These are phyloP conservation scores for Arabis hirsuta DNA, from an alignment of 345 rosid species.

Conservation along the genomic window DNA sequence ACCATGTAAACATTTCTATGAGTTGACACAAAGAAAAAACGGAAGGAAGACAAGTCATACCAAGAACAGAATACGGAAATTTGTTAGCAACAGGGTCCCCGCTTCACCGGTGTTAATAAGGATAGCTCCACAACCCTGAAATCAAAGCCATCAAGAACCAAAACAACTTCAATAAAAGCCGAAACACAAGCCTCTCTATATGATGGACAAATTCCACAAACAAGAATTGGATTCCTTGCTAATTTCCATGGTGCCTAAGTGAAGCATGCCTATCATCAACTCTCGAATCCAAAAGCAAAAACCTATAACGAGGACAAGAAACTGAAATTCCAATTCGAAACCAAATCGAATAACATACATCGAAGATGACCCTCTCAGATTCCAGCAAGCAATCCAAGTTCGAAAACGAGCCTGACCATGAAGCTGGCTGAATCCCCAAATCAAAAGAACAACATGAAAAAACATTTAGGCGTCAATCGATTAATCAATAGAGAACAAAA, in stretches of 20 bases:
- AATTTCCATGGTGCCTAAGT: conserved; percentile 6
- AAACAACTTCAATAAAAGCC: conserved; percentile 15
- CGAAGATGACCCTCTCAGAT: conserved; percentile 60
- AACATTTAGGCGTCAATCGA: conserved; percentile 20
- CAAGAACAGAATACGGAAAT: conserved; percentile 91
- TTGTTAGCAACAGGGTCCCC: conserved; percentile 83
- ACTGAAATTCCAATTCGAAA: conserved; percentile 9
- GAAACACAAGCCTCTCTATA: conserved; percentile 13
- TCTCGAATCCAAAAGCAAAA: conserved; percentile 1
- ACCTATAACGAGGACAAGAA: neutral
- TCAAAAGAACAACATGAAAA: conserved; percentile 19
- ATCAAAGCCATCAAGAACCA: conserved; percentile 31
- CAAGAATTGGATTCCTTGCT: neutral
- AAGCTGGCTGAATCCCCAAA: conserved; percentile 48
- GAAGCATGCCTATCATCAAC: conserved; percentile 8
- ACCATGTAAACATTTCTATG: conserved; percentile 11
- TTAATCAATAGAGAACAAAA: neutral
- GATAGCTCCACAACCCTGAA: conserved; percentile 83
- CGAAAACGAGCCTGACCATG: conserved; percentile 57
- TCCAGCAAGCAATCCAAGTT: conserved; percentile 75
- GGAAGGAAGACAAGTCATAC: conserved; percentile 51
- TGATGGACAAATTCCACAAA: neutral
- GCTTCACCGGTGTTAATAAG: conserved; percentile 85
- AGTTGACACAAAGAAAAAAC: conserved; percentile 14
- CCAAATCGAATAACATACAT: conserved; percentile 52